phyloP scores from a whole-genome alignment of 139 green algal genomes.

The Bryopsis sp. region DNA sequence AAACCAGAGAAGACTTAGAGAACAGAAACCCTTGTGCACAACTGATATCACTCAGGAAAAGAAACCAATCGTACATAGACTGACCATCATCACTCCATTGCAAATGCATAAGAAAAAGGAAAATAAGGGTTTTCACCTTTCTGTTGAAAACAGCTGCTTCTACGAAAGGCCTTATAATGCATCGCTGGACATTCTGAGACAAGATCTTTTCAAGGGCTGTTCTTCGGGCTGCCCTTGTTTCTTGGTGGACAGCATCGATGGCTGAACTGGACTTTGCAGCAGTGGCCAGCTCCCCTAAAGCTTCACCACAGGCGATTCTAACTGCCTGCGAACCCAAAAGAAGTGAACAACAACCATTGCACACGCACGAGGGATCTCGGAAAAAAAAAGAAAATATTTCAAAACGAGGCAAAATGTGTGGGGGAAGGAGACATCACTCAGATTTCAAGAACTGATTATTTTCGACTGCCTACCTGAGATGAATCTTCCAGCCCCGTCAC shows the following conservation, averaged over 20 bases:
- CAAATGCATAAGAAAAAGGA: neutral
- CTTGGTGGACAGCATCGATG: neutral
- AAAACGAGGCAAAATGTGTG: neutral
- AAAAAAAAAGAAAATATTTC: too few relatives aligned
- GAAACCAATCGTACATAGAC: neutral
- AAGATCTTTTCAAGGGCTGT: neutral
- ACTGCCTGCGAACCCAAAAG: slow-evolving; percentile 38
- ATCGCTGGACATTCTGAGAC: neutral
- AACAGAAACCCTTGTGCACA: too few relatives aligned
- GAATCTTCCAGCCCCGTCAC: slow-evolving; percentile 34
- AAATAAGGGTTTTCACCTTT: neutral
- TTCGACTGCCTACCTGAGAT: too few relatives aligned
- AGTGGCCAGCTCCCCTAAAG: slow-evolving; percentile 51
- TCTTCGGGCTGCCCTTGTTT: neutral
- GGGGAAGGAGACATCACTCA: neutral
- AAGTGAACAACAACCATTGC: too few relatives aligned
- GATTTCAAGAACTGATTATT: neutral
- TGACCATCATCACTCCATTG: neutral
- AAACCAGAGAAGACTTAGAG: too few relatives aligned
- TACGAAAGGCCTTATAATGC: neutral
- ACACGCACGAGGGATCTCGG: too few relatives aligned
- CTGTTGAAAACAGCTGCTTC: slow-evolving; percentile 8
- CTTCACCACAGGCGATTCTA: slow-evolving; percentile 35
- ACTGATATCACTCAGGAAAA: too few relatives aligned
- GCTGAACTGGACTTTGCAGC: slow-evolving; percentile 12